phyloP scores from a whole-genome alignment of 176 grass and related monocot genomes.

The Oryza coarctata region DNA sequence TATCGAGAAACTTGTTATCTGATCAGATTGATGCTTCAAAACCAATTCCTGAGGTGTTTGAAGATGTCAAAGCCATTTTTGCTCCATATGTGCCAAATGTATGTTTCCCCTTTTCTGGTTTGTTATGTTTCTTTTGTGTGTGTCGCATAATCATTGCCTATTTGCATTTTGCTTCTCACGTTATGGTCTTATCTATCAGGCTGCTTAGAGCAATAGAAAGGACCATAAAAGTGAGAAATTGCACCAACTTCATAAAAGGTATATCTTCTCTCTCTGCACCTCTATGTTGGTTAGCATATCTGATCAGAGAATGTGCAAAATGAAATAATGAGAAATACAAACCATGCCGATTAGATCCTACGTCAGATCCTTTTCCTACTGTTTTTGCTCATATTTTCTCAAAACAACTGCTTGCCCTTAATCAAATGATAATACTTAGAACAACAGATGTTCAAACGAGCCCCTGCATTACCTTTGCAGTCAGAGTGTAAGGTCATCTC shows the following conservation, averaged over 20 bases:
- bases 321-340: not conserved
- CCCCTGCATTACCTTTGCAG: not conserved
- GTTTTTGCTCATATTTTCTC: not conserved
- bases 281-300: not conserved
- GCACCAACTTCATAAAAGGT: constrained; percentile 23
- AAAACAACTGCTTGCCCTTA: not conserved
- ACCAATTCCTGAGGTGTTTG: constrained; percentile 75
- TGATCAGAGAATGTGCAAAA: not conserved
- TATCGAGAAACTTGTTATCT: constrained; percentile 16
- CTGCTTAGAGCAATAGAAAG: constrained; percentile 32
- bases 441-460: not conserved
- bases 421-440: not conserved
- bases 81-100: constrained; percentile 53
- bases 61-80: constrained; percentile 71
- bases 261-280: not conserved
- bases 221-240: not conserved
- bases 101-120: not conserved
- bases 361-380: not conserved
- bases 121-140: not conserved
- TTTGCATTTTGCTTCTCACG: not conserved
- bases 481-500: not conserved
- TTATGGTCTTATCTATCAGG: constrained; percentile 29
- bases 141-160: not conserved
- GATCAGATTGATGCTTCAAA: constrained; percentile 70
- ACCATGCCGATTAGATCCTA: not conserved